phyloP scores from a whole-genome alignment of 768 basidiomycete genomes.

The Lactarius hatsudake region DNA sequence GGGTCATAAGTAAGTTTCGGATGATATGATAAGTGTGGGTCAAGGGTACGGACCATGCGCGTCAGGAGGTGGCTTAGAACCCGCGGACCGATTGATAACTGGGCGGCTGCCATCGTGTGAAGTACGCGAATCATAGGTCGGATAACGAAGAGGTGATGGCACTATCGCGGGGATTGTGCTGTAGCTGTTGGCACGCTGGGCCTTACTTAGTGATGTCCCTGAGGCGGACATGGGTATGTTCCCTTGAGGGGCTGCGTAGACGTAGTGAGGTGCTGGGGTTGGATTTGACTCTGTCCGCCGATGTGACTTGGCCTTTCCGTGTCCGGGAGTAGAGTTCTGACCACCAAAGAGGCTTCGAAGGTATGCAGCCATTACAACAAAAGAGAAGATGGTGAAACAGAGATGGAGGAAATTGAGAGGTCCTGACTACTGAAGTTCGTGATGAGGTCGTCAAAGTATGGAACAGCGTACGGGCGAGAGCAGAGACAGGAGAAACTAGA shows the following conservation, averaged over 20 bases:
- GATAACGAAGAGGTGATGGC: slow-evolving; percentile 27
- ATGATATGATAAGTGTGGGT: slow-evolving; percentile 24
- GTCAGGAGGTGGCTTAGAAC: slow-evolving; percentile 18
- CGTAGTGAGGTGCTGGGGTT: slow-evolving; percentile 31
- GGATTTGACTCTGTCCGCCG: slow-evolving; percentile 43
- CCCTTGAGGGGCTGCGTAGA: slow-evolving; percentile 29
- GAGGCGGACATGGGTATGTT: slow-evolving; percentile 20
- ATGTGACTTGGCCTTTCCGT: slow-evolving; percentile 41
- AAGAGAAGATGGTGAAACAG: neutral
- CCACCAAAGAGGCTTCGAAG: slow-evolving; percentile 47
- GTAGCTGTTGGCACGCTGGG: slow-evolving; percentile 20
- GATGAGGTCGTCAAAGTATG: slow-evolving; percentile 12
- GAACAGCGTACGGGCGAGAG: slow-evolving; percentile 14
- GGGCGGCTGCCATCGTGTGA: slow-evolving; percentile 25
- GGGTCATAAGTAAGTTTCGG: slow-evolving; percentile 22
- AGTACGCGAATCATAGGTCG: slow-evolving; percentile 27
- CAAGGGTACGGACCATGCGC: slow-evolving; percentile 25
- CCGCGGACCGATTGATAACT: slow-evolving; percentile 15
- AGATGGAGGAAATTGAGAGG: slow-evolving; percentile 2
- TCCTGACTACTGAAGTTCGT: slow-evolving; percentile 10
- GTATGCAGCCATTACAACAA: slow-evolving; percentile 46
- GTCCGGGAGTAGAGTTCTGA: slow-evolving; percentile 28
- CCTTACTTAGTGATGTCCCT: slow-evolving; percentile 17
- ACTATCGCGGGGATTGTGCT: slow-evolving; percentile 23
- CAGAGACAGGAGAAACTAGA: neutral